Conservation (phyloP, 345 rosid species). For the Eucalyptus marginata region DNA sequence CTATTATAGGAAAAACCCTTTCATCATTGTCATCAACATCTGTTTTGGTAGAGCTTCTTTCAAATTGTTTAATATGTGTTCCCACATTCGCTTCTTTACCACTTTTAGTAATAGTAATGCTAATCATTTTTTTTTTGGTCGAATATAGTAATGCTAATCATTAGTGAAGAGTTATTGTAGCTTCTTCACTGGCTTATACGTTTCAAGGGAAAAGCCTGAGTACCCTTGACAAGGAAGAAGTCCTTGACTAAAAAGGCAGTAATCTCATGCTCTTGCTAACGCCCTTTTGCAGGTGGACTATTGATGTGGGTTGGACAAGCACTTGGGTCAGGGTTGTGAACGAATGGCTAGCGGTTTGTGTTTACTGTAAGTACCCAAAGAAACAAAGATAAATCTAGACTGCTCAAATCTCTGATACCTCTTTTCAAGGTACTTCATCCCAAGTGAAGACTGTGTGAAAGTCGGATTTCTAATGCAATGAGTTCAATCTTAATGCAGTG, state of each 20-base stretch:
- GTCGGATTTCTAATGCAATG: background rate
- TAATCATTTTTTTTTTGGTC: background rate
- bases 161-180: background rate
- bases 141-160: background rate
- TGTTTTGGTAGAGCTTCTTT: background rate
- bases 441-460: background rate
- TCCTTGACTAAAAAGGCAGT: background rate
- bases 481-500: background rate
- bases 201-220: background rate
- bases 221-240: background rate
- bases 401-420: background rate
- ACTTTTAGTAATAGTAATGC: background rate
- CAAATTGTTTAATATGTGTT: background rate
- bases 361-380: conserved; percentile 53
- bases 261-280: background rate
- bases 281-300: conserved; percentile 66
- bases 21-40: background rate
- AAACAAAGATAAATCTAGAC: background rate
- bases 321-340: conserved; percentile 91
- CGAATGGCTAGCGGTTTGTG: conserved; percentile 96
- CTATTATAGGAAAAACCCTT: background rate
- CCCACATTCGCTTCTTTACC: background rate
- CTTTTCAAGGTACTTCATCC: background rate
- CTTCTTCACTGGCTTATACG: background rate
- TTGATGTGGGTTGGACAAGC: conserved; percentile 99